These are phyloP conservation scores for Tephrocybe sp. DNA, from an alignment of 768 basidiomycete species.

Conservation along the genomic window DNA sequence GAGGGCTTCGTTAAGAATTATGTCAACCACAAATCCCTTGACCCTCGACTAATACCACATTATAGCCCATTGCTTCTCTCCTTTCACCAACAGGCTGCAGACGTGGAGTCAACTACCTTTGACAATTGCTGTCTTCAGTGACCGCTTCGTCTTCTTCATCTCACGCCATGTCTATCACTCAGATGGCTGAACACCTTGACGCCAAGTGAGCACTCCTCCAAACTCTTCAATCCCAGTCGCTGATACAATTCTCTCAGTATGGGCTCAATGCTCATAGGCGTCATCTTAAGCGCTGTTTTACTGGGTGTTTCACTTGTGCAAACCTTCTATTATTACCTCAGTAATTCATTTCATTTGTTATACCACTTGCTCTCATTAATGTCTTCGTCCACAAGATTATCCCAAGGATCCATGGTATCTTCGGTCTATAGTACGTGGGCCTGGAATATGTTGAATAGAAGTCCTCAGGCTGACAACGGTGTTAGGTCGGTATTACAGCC, in stretches of 20 bases:
- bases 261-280: slow-evolving; percentile 19
- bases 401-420: slow-evolving; percentile 19
- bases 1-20: no score
- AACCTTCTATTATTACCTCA: slow-evolving; percentile 19
- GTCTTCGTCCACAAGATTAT: slow-evolving; percentile 10
- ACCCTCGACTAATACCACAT: no score
- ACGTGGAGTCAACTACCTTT: background rate
- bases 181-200: slow-evolving; percentile 8
- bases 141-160: background rate
- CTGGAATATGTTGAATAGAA: background rate
- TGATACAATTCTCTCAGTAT: slow-evolving; percentile 11
- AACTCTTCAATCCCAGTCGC: background rate
- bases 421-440: slow-evolving; percentile 9
- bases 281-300: slow-evolving; percentile 19
- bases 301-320: slow-evolving; percentile 20
- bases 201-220: slow-evolving; percentile 11
- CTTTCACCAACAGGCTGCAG: background rate
- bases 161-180: slow-evolving; percentile 3
- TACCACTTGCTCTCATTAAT: background rate
- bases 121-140: background rate
- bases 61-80: background rate
- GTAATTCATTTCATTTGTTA: slow-evolving; percentile 1
- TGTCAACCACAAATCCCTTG: no score
- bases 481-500: slow-evolving; percentile 38
- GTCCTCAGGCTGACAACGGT: background rate